Conservation (phyloP, 495 filamentous ascomycete genomes). For the Haplographium delicatum region DNA sequence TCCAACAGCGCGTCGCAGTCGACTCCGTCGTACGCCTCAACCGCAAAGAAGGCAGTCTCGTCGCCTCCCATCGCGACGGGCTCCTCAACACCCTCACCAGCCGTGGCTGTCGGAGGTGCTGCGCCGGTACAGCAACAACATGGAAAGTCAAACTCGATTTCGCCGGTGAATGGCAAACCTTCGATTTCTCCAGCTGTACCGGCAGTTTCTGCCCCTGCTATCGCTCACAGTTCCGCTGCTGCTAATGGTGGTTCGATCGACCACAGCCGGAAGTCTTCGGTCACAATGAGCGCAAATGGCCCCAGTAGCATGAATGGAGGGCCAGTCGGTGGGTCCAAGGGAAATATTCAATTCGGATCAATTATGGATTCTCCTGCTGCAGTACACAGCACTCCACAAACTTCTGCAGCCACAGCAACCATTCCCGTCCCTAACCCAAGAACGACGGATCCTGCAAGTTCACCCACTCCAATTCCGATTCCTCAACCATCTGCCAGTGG, state of each 20-base stretch:
- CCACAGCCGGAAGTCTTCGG: constrained; percentile 76
- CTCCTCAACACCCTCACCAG: constrained; percentile 49
- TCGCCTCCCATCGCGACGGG: constrained; percentile 66
- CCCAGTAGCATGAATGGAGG: constrained; percentile 72
- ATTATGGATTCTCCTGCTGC: constrained; percentile 65
- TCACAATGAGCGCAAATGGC: constrained; percentile 79
- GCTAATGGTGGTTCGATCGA: constrained; percentile 59
- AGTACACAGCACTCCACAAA: constrained; percentile 52
- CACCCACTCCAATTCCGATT: constrained; percentile 78
- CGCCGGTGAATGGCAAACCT: constrained; percentile 79
- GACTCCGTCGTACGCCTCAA: constrained; percentile 64
- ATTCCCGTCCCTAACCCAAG: constrained; percentile 62
- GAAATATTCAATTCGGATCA: constrained; percentile 75
- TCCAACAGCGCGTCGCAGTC: constrained; percentile 53
- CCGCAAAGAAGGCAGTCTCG: constrained; percentile 68
- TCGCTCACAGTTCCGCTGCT: constrained; percentile 35
- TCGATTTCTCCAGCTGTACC: constrained; percentile 68
- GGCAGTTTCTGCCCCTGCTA: constrained; percentile 40
- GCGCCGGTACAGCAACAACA: constrained; percentile 62
- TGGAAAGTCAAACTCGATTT: constrained; percentile 73
- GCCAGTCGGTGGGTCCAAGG: constrained; percentile 50
- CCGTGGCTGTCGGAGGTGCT: constrained; percentile 66
- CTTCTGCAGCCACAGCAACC: constrained; percentile 46
- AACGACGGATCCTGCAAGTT: constrained; percentile 65
- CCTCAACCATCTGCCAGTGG: constrained; percentile 73